phyloP scores from a whole-genome alignment of 805 yeast genomes.

The Candida corydali region DNA sequence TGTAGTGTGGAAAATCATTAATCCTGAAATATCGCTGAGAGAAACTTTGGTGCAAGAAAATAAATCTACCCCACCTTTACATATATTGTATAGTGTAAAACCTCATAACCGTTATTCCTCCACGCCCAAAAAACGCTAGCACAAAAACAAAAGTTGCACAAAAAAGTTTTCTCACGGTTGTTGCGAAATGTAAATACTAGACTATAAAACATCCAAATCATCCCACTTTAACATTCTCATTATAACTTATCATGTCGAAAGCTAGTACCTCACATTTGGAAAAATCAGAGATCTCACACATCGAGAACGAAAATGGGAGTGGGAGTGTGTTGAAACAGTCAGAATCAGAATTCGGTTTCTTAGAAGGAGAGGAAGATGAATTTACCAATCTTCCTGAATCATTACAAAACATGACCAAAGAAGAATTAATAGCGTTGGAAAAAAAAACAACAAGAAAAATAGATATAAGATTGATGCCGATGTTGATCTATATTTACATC shows the following conservation, averaged over 20 bases:
- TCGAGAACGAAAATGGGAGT: slow-evolving; percentile 5
- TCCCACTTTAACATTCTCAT: no score
- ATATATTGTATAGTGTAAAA: no score
- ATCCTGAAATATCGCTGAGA: no score
- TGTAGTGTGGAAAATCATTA: no score
- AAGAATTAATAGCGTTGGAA: slow-evolving; percentile 42
- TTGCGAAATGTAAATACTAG: neutral
- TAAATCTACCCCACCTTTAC: neutral
- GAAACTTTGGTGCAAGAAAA: no score
- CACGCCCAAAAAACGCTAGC: neutral
- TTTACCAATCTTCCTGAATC: slow-evolving; percentile 25
- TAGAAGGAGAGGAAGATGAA: slow-evolving; percentile 6
- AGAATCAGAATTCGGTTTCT: neutral
- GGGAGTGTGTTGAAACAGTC: neutral
- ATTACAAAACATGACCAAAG: slow-evolving; percentile 26
- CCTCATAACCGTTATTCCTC: neutral
- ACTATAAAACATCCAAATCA: neutral
- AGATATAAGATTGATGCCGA: slow-evolving; percentile 48
- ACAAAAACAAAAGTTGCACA: neutral
- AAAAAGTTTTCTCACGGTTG: neutral
- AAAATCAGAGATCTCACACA: slow-evolving; percentile 7
- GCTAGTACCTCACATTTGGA: slow-evolving; percentile 1
- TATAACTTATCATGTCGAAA: slow-evolving; percentile 1
- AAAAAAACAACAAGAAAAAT: slow-evolving; percentile 42
- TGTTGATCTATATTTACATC: slow-evolving; percentile 47